Base-by-base conservation (phyloP, 2,329 filamentous ascomycete genomes). In the Scedosporium boydii region DNA sequence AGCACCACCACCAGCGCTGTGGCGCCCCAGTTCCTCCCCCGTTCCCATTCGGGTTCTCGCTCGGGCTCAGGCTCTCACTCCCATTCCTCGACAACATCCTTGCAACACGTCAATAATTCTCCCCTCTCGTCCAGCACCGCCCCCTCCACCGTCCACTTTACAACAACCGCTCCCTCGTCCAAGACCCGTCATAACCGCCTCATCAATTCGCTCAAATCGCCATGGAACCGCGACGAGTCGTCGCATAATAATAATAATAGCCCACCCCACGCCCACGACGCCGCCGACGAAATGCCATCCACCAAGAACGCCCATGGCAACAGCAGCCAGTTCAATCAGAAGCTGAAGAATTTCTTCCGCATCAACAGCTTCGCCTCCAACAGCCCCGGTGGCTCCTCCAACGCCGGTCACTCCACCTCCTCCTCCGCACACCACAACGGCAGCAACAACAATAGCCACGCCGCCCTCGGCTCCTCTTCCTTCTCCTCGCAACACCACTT, bases 341-440 rank as follows among this genome's bases (percentile, higher is more conserved):
- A 85, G 71, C 73, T 89, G 68, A 87, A 85, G 78, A 88, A 84
- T 74, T 88, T 89, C 78, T 89, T 89, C 75, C 85, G 85, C 69
- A 87, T 88, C 73, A 88, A 82, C 72, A 82, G 75, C 69, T 73
- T 75, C 63, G 73, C 73, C 56, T 76, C 72, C 65, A 73, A 77
- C 65, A 70, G 68, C 62, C 68, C 67, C 60, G 29, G 29, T 34
- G 71, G 68, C 29, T 70, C 56, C 68, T 74, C 74, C 64, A 74
- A 74, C 68, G 72, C 73, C 26, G 65, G 66, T 64, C 56, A 23
- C 87, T 87, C 73, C 82, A 82, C 67, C 82, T 82, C 65, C 87
- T 89, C 74, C 84, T 89, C 70, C 87, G 91, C 74, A 21, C 29
- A 59, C 38, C 34, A 58, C 23, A 64, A 23, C 62, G 58, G 55